Evolutionary conservation across 208 protist genomes (phyloP).

Genomic region (Trichomonas tenax): DNA sequence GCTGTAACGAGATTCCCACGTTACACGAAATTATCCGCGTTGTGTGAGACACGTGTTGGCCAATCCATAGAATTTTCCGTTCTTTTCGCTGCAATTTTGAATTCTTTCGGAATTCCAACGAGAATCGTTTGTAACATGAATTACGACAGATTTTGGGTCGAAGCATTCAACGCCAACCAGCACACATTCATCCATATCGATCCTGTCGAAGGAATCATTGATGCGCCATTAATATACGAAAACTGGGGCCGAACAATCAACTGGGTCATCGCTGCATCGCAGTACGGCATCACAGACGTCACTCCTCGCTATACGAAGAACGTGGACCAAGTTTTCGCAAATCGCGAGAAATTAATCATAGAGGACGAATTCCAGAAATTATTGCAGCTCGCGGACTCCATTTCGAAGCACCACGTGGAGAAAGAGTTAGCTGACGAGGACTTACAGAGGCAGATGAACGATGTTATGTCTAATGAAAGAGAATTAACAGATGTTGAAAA

Average conservation of each 20-base stretch:
- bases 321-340: neutral
- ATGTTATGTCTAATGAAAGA: too few species aligned
- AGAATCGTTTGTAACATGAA: neutral
- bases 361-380: neutral
- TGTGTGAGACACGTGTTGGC: neutral
- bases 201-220: neutral
- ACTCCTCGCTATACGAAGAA: neutral
- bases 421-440: too few species aligned
- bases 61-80: neutral
- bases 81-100: neutral
- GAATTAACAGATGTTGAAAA: too few species aligned
- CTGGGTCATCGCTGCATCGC: neutral
- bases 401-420: too few species aligned
- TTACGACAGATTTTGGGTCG: neutral
- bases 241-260: neutral
- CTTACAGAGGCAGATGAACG: too few species aligned
- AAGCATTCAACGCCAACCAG: neutral
- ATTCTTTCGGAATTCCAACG: neutral
- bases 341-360: neutral
- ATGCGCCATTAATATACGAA: neutral
- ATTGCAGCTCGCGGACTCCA: too few species aligned
- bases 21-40: neutral
- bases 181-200: neutral
- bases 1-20: neutral
- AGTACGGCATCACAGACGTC: neutral